Conservation (phyloP, 2,329 filamentous ascomycete species). For the Fusarium sp. region DNA sequence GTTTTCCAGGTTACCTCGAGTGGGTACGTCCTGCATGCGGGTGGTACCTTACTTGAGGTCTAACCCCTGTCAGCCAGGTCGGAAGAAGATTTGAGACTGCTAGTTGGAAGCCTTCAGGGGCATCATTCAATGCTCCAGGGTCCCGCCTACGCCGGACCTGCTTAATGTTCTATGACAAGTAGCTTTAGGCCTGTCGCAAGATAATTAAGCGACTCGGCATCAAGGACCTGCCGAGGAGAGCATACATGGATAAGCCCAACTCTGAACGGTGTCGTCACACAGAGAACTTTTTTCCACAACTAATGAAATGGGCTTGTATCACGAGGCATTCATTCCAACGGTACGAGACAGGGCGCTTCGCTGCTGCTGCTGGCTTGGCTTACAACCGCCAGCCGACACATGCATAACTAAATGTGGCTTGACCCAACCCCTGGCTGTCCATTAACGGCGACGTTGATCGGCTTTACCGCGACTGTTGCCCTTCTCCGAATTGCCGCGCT, state of each 20-base stretch:
- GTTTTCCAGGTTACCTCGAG: constrained; percentile 30
- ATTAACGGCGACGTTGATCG: constrained; percentile 16
- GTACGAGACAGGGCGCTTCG: constrained; percentile 36
- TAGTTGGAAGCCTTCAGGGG: constrained; percentile 13
- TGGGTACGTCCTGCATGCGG: constrained; percentile 35
- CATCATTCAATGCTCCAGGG: constrained; percentile 17
- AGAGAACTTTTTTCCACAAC: background rate
- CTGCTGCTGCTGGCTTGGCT: constrained; percentile 44
- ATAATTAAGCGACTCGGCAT: constrained; percentile 19
- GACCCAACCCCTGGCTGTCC: constrained; percentile 22
- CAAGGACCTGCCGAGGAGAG: background rate
- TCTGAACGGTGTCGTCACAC: background rate
- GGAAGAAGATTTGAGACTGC: constrained; percentile 25
- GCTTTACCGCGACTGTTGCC: constrained; percentile 12
- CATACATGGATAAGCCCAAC: constrained; percentile 9
- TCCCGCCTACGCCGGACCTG: background rate
- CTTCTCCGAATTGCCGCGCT: background rate
- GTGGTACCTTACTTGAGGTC: constrained; percentile 34
- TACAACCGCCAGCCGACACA: constrained; percentile 18
- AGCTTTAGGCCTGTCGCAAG: constrained; percentile 9
- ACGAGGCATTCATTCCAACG: constrained; percentile 36
- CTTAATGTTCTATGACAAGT: constrained; percentile 11
- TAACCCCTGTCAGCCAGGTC: constrained; percentile 18
- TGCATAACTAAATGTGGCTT: constrained; percentile 28
- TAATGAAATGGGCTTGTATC: constrained; percentile 7